Evolutionary conservation across 345 rosid species (phyloP), one percentile per base, ranked within the genome.

Genomic region (Trapa bicornis): DNA sequence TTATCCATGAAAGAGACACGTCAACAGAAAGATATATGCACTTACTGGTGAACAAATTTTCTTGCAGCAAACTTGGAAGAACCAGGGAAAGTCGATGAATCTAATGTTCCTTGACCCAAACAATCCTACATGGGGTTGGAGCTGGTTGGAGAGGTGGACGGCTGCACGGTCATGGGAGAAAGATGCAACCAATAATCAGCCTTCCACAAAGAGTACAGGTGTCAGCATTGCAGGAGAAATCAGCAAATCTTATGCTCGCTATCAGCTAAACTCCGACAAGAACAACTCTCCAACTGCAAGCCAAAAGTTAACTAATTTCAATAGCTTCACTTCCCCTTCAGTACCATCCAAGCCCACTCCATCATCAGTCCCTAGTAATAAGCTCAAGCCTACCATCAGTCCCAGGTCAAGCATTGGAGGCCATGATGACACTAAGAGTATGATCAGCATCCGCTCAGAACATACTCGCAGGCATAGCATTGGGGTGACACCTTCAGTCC

Each of bases 71-170:
- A 78, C 85, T 70, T 80, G 86, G 90, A 95, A 91, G 86, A 87
- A 86, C 79, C 73, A 82, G 16, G 70, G 90, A 3, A 84, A 76
- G 76, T 68, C 82, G 53, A 82, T 72, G 62, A 85, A 79, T 65
- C 87, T 85, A 5, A 78, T 86, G 84, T 91, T 91, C 81, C 85
- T 84, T 88, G 94, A 83, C 80, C 89, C 86, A 2, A 85, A 79
- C 79, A 89, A 89, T 75, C 96, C 93, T 14, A 70, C 86, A 14
- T 94, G 99, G 99, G 97, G 99, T 66, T 94, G 99, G 97, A 87
- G 97, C 78, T 91, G 97, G 97, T 78, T 94, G 76, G 99, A 91
- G 71, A 76, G 97, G 72, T 87, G 97, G 97, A 94, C 91, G 96
- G 91, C 97, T 71, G 86, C 94, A 41, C 80, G 86, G 68, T 96